Conservation (phyloP, 306 rosid species). For the Sophora flavescens region DNA sequence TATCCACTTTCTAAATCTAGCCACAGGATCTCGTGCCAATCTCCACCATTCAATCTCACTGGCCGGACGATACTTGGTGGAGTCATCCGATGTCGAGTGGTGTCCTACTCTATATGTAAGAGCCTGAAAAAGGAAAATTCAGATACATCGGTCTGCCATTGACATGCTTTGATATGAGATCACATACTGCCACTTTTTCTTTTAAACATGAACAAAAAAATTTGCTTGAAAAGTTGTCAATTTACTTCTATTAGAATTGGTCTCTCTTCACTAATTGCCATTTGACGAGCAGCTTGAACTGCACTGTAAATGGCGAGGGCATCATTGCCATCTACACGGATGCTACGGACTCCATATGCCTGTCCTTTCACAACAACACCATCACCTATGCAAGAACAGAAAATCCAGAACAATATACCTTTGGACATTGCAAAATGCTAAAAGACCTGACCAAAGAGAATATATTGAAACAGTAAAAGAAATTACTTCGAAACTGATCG, state of each 20-base stretch:
- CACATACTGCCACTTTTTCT: conserved; percentile 3
- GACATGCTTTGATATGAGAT: conserved; percentile 31
- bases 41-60: conserved; percentile 91
- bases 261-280: conserved; percentile 78
- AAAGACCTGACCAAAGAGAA: conserved; percentile 19
- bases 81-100: conserved; percentile 96
- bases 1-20: conserved; percentile 90
- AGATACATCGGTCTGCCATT: conserved; percentile 34
- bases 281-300: conserved; percentile 81
- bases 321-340: conserved; percentile 95
- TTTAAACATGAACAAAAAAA: conserved; percentile 15
- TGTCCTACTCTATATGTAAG: conserved; percentile 95
- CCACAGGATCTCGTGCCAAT: conserved; percentile 72
- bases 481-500: conserved; percentile 91
- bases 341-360: conserved; percentile 85
- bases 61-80: conserved; percentile 84
- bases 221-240: conserved; percentile 21
- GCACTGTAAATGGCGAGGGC: conserved; percentile 82
- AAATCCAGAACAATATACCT: conserved; percentile 32
- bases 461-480: conserved; percentile 22
- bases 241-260: conserved; percentile 89
- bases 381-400: conserved; percentile 69
- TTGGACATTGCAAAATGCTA: conserved; percentile 33
- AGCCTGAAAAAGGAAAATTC: conserved; percentile 60
- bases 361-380: conserved; percentile 84